A percentile compares a stretch with the other conserved stretches of the same genome.
phyloP scores from a whole-genome alignment of 140 eudicot species.

The Anethum foeniculum region DNA sequence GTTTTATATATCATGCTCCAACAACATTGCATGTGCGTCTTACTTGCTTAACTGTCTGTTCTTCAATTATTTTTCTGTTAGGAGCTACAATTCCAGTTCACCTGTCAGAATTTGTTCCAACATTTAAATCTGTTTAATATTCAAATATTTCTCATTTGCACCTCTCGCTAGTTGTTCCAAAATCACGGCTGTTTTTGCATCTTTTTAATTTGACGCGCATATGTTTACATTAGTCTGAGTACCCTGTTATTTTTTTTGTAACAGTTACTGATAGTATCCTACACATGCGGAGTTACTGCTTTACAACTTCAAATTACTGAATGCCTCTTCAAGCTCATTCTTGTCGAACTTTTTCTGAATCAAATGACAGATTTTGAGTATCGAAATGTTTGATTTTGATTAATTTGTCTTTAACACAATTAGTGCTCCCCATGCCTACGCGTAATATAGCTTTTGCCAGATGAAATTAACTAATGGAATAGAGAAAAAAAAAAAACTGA shows the following conservation, averaged over 20 bases:
- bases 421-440: background rate
- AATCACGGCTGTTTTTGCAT: background rate
- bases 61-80: slow-evolving; percentile 8
- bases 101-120: background rate
- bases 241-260: background rate
- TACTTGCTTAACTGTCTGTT: background rate
- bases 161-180: background rate
- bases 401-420: background rate
- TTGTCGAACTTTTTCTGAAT: background rate
- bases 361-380: background rate
- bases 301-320: background rate
- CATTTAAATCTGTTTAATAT: background rate
- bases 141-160: background rate
- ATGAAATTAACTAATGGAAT: background rate
- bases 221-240: background rate
- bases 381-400: too few species aligned
- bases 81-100: slow-evolving; percentile 5
- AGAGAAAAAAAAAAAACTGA: background rate
- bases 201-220: background rate
- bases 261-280: background rate
- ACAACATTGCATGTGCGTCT: slow-evolving; percentile 3
- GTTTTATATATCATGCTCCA: background rate
- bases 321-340: background rate
- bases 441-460: background rate
- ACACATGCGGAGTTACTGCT: background rate